Evolutionary conservation across 306 rosid species (phyloP).

Genomic region (Glycyrrhiza uralensis): DNA sequence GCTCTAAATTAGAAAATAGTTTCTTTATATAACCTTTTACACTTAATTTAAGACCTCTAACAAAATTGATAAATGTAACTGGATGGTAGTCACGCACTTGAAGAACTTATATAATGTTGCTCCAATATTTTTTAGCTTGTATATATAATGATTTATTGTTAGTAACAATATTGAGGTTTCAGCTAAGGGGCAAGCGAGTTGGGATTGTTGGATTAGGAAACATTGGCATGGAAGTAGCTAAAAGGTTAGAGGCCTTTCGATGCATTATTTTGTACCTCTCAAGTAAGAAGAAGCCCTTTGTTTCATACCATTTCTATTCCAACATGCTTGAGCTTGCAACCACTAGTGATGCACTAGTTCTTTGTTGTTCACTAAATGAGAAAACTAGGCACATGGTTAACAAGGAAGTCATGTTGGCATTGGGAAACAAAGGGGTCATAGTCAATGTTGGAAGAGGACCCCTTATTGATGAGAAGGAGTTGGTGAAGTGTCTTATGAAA

Average conservation of each 20-base stretch:
- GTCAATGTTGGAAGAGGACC: constrained; percentile 49
- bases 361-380: constrained; percentile 8
- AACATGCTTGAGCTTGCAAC: constrained; percentile 27
- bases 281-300: constrained; percentile 14
- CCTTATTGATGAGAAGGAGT: constrained; percentile 38
- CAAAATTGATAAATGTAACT: background rate
- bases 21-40: too few relatives aligned
- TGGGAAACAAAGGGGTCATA: constrained; percentile 45
- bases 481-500: constrained; percentile 35
- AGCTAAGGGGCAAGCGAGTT: constrained; percentile 44
- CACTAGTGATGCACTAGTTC: background rate
- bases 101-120: too few relatives aligned
- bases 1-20: too few relatives aligned
- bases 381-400: constrained; percentile 38
- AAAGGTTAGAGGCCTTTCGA: constrained; percentile 45
- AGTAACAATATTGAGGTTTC: background rate
- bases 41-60: too few relatives aligned
- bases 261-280: constrained; percentile 46
- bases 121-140: too few relatives aligned
- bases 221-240: constrained; percentile 47
- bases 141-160: background rate
- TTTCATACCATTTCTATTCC: constrained; percentile 34
- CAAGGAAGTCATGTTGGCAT: constrained; percentile 30
- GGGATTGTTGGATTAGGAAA: constrained; percentile 55
- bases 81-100: too few relatives aligned